phyloP scores from a whole-genome alignment of 1,139 yeast genomes.

The Scheffersomyces parashehatae region DNA sequence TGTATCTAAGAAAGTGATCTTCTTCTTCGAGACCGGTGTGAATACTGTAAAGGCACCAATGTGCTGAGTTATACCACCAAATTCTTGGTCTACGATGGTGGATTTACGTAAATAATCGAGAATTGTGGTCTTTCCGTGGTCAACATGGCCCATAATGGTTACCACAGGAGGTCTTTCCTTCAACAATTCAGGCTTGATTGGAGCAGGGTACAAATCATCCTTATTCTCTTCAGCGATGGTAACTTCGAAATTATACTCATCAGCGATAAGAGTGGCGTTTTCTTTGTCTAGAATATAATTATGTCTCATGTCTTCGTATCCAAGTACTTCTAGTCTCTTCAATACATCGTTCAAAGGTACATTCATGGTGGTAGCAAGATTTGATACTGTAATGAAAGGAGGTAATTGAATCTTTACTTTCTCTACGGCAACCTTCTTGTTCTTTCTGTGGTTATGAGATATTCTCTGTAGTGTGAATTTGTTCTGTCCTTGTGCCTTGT shows the following conservation, averaged over 20 bases:
- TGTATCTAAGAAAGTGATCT: conserved; percentile 88
- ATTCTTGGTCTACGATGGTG: conserved; percentile 78
- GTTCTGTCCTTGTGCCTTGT: neutral
- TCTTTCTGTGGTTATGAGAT: conserved; percentile 10
- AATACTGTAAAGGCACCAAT: conserved; percentile 94
- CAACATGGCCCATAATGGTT: conserved; percentile 98
- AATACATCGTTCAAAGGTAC: conserved; percentile 64
- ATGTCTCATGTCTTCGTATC: conserved; percentile 73
- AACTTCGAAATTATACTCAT: conserved; percentile 79
- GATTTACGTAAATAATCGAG: conserved; percentile 84
- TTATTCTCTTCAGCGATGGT: conserved; percentile 60
- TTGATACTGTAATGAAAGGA: conserved; percentile 70
- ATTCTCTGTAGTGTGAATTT: conserved; percentile 1
- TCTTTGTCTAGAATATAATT: conserved; percentile 84
- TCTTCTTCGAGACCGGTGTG: conserved; percentile 71
- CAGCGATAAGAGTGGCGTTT: conserved; percentile 82
- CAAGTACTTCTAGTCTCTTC: conserved; percentile 61
- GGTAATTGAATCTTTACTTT: conserved; percentile 58
- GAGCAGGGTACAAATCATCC: conserved; percentile 60
- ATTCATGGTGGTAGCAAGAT: conserved; percentile 69
- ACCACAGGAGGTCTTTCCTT: conserved; percentile 88
- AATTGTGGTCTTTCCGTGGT: conserved; percentile 96
- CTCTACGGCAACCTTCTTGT: conserved; percentile 10
- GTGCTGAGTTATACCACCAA: conserved; percentile 97
- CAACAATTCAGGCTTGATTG: conserved; percentile 41